Percentiles rank a stretch among this genome's conserved stretches.
These are phyloP conservation scores for Capsicum chinense DNA, from an alignment of 257 asterid genomes.

Conservation along the genomic window DNA sequence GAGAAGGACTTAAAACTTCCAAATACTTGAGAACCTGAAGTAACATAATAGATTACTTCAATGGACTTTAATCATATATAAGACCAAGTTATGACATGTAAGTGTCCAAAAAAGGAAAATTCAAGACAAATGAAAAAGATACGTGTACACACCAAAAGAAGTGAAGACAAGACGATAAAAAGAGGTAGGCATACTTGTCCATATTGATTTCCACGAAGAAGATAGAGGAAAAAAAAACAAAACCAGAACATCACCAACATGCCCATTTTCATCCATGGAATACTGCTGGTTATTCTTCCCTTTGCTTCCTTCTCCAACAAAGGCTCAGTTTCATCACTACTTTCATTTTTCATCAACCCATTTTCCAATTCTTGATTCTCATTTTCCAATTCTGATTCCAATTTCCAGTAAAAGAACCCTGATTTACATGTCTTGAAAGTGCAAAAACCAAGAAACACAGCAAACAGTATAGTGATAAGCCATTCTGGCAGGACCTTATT, in stretches of 20 bases:
- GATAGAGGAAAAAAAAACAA: slow-evolving; percentile 60
- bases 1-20: background rate
- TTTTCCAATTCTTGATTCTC: slow-evolving; percentile 35
- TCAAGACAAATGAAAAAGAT: background rate
- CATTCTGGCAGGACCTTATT: slow-evolving; percentile 76
- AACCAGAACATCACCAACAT: slow-evolving; percentile 66
- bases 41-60: background rate
- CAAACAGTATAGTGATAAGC: slow-evolving; percentile 65
- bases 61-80: background rate
- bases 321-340: slow-evolving; percentile 37
- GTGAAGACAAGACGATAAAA: slow-evolving; percentile 2
- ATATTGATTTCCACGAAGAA: slow-evolving; percentile 83
- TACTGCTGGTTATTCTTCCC: slow-evolving; percentile 31
- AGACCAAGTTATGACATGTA: background rate
- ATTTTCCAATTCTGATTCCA: slow-evolving; percentile 52
- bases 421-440: slow-evolving; percentile 72
- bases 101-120: slow-evolving; percentile 9
- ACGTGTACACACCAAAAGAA: slow-evolving; percentile 12
- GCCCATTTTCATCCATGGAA: slow-evolving; percentile 72
- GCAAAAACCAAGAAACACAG: slow-evolving; percentile 63
- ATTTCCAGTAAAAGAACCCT: slow-evolving; percentile 62
- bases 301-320: slow-evolving; percentile 36
- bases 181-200: slow-evolving; percentile 58
- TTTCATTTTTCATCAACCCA: slow-evolving; percentile 27
- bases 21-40: background rate